A percentile compares a stretch with the other conserved stretches of the same genome.
These are phyloP conservation scores for Musa acuminata DNA, from an alignment of 176 grass and related monocot species.

Conservation along the genomic window DNA sequence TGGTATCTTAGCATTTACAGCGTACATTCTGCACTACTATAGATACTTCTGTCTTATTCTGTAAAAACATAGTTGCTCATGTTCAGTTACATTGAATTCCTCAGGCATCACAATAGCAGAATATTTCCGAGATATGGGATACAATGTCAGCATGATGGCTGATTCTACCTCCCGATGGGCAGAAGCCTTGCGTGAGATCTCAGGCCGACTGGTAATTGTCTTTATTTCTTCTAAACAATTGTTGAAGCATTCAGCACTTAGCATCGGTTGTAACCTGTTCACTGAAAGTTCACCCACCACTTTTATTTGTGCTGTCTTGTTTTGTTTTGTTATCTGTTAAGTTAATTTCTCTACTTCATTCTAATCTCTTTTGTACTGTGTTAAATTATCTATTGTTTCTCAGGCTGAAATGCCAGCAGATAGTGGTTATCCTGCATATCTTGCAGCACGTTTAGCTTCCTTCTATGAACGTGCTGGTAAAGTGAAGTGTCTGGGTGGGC, in stretches of 20 bases:
- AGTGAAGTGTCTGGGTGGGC: conserved; percentile 89
- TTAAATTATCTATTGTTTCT: background rate
- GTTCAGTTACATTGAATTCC: background rate
- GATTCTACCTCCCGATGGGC: conserved; percentile 85
- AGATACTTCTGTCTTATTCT: background rate
- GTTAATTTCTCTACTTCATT: background rate
- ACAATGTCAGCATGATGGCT: conserved; percentile 99
- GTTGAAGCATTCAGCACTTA: background rate
- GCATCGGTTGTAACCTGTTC: background rate
- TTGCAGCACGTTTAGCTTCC: conserved; percentile 89
- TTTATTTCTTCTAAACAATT: background rate
- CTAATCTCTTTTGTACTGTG: background rate
- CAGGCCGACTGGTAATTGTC: conserved; percentile 43
- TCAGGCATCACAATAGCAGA: conserved; percentile 84
- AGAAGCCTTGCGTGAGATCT: conserved; percentile 54
- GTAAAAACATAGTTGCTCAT: background rate
- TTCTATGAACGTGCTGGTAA: conserved; percentile 99
- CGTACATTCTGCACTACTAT: background rate
- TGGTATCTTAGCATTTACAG: background rate
- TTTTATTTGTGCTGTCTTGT: too few species aligned
- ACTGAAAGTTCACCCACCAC: background rate
- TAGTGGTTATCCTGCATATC: conserved; percentile 98
- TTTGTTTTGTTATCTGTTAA: background rate
- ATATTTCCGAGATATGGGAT: conserved; percentile 93
- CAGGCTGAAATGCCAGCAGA: conserved; percentile 99